Conservation (phyloP, 257 asterid genomes). For the Solanum etuberosum region DNA sequence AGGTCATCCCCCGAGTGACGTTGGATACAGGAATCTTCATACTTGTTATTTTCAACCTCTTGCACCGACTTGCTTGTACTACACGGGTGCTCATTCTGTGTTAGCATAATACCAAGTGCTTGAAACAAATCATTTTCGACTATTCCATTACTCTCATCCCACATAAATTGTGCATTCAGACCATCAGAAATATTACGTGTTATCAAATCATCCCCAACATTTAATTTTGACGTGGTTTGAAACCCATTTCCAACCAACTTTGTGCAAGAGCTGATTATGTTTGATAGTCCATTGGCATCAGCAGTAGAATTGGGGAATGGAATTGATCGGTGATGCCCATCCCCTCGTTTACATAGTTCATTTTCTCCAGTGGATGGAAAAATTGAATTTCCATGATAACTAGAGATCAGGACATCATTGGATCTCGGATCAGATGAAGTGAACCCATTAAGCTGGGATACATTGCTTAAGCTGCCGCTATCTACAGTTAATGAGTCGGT, state of each 20-base stretch:
- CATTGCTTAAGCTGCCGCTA: background rate
- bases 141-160: constrained; percentile 6
- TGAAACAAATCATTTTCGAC: constrained; percentile 20
- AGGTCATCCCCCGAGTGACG: constrained; percentile 53
- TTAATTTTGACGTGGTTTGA: constrained; percentile 12
- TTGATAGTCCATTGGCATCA: constrained; percentile 12
- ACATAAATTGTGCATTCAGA: background rate
- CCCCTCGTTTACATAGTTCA: constrained; percentile 4
- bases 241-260: background rate
- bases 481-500: background rate
- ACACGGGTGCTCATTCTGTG: constrained; percentile 10
- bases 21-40: constrained; percentile 23
- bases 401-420: background rate
- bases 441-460: background rate
- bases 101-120: constrained; percentile 11
- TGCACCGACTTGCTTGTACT: constrained; percentile 13
- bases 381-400: background rate
- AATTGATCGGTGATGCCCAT: background rate
- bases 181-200: constrained; percentile 6
- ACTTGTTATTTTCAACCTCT: constrained; percentile 14
- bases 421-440: background rate
- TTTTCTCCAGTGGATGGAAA: constrained; percentile 10
- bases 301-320: background rate
- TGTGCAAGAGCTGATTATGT: constrained; percentile 5
- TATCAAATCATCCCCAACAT: constrained; percentile 10